Base-by-base conservation (phyloP, 2,329 filamentous ascomycete genomes). In the Talaromyces funiculosus region DNA sequence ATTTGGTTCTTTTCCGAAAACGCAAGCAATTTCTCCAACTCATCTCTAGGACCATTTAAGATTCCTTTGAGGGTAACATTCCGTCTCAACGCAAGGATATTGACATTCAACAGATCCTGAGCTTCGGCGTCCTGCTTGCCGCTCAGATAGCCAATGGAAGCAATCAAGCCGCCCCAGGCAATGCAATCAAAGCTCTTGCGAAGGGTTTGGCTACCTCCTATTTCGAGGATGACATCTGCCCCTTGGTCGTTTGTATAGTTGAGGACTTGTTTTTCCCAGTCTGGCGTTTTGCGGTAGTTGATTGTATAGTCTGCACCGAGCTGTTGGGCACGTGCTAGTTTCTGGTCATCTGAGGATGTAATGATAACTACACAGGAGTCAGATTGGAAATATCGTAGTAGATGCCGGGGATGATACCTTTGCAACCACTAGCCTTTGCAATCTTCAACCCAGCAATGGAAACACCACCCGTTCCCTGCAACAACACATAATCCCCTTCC, bases 41-140 rank as follows among this genome's bases (percentile, higher is more conserved):
- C 73, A 63, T 84, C 82, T 64, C 78, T 80, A 0, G 86, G 84
- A 0, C 86, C 86, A 69, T 88, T 87, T 29, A 88, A 66, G 6
- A 88, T 81, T 0, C 86, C 81, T 69, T 82, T 83, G 7, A 84
- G 67, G 1, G 81, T 83, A 1, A 83, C 78, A 43, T 78, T 84
- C 22, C 79, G 73, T 62, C 75, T 73, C 47, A 83, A 65, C 2
- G 80, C 78, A 18, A 83, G 73, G 29, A 88, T 72, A 65, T 88
- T 88, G 14, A 86, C 81, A 64, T 87, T 86, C 7, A 82, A 75
- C 47, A 82, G 70, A 69, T 85, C 82, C 0, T 77, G 81, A 4
- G 74, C 71, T 0, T 87, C 85, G 62, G 83, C 75, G 70, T 53
- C 47, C 22, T 60, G 43, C n/a, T 88, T 84, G 37, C 77, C 79